Conservation (phyloP, 768 basidiomycete genomes). For the Russula ochroleuca region DNA sequence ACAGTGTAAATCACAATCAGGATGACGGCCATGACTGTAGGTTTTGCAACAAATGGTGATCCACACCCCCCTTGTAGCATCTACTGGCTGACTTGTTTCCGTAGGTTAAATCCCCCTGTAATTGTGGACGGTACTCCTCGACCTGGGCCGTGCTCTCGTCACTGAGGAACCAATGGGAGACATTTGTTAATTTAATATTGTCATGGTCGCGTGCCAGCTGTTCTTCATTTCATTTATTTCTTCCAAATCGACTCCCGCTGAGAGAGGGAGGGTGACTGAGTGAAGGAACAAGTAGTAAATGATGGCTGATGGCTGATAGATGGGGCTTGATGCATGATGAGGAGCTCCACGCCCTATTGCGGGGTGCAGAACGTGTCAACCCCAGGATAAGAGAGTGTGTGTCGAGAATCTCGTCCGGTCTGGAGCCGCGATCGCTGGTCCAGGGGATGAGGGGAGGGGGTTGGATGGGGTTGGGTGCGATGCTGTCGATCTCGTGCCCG, state of each 20-base stretch:
- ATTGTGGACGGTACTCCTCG: neutral
- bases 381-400: neutral
- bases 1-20: constrained; percentile 15
- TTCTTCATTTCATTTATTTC: constrained; percentile 10
- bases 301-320: neutral
- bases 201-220: constrained; percentile 3
- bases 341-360: neutral
- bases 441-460: neutral
- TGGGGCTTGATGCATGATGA: neutral
- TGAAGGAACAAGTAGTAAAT: neutral
- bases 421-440: neutral
- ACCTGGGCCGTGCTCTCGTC: constrained; percentile 9
- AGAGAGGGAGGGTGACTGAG: neutral
- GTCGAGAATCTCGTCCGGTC: neutral
- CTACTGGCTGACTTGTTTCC: constrained; percentile 1
- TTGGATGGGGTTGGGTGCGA: too few species aligned
- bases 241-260: neutral
- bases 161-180: constrained; percentile 1
- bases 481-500: neutral
- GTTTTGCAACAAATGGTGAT: constrained; percentile 8
- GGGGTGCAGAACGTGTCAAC: constrained; percentile 7
- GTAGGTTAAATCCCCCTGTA: constrained; percentile 11
- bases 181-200: neutral
- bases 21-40: neutral
- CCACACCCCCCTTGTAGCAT: neutral